phyloP scores from a whole-genome alignment of 345 rosid species.

The Eucalyptus globulus region DNA sequence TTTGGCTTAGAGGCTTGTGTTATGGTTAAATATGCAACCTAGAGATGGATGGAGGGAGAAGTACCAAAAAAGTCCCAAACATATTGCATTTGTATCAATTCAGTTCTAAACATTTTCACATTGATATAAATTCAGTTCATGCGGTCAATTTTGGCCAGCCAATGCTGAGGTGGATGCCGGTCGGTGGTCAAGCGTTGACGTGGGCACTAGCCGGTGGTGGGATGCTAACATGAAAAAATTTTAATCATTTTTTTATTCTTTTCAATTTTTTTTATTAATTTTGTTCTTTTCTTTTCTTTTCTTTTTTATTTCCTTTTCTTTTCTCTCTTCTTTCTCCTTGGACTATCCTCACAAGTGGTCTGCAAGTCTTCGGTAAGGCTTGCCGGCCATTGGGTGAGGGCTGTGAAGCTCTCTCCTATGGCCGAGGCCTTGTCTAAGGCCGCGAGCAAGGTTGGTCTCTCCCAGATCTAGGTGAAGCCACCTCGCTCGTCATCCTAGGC shows the following conservation, averaged over 20 bases:
- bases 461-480: accelerated
- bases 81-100: accelerated
- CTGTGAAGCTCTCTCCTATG: accelerated
- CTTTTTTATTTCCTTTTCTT: too few relatives aligned
- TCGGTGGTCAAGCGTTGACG: accelerated
- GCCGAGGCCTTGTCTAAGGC: too few relatives aligned
- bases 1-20: background rate
- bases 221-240: too few relatives aligned
- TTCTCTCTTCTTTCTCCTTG: too few relatives aligned
- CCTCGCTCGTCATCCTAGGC: too few relatives aligned
- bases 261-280: too few relatives aligned
- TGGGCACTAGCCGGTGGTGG: too few relatives aligned
- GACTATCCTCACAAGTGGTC: too few relatives aligned
- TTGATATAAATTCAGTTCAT: accelerated
- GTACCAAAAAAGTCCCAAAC: background rate
- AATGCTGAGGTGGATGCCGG: accelerated
- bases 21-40: background rate
- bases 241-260: too few relatives aligned
- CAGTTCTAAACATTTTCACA: too few relatives aligned
- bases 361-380: accelerated
- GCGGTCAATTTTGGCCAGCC: accelerated
- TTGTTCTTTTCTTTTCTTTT: too few relatives aligned
- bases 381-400: accelerated
- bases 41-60: background rate
- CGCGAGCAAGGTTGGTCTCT: accelerated